Evolutionary conservation across 2,329 filamentous ascomycete genomes (phyloP), one percentile per base, ranked within the genome.

Genomic region (Penicillium janthinellum): DNA sequence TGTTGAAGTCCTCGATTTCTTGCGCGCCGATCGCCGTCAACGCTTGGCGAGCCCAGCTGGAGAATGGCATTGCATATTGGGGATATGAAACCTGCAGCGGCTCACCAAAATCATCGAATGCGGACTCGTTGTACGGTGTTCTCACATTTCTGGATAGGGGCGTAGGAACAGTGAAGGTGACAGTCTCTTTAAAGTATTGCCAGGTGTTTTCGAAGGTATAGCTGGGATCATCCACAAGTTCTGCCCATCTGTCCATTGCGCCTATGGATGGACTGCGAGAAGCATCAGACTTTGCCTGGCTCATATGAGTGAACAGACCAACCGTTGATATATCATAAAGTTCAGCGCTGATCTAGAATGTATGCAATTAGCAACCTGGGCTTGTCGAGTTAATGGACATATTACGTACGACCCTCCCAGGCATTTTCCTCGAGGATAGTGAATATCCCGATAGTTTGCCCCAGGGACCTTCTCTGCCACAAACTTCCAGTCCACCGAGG

Each of bases 401-500:
- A 50, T 20, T 6, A 52, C 71, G 31, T 68, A 73, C 70, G 70
- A 72, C 47, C 70, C 71, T 15, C 70, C 71, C 38, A 72, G 14
- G 17, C 69, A 72, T 56, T 69, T 73, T 0, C 69, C 70, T 52
- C 70, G 61, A 5, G 68, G 64, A 49, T 71, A 73, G 49, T 73
- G 71, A 11, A 73, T 61, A 25, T 70, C 63, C 6, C 71, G 67
- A 51, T 60, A 75, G 71, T 75, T 85, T 82, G 63, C 77, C 73
- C 66, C 81, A 67, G 55, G 86, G 62, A 67, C 79, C 81, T 3
- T 80, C 64, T 66, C 75, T 78, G 67, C 79, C 78, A 49, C 77
- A 78, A 41, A 82, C 79, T 44, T 83, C 80, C 65, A 79, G 72
- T 57, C 85, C 80, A 53, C 81, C 72, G 75, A 85, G 80, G 70